These are phyloP conservation scores for Arachis hypogaea DNA, from an alignment of 306 rosid genomes.

Conservation along the genomic window DNA sequence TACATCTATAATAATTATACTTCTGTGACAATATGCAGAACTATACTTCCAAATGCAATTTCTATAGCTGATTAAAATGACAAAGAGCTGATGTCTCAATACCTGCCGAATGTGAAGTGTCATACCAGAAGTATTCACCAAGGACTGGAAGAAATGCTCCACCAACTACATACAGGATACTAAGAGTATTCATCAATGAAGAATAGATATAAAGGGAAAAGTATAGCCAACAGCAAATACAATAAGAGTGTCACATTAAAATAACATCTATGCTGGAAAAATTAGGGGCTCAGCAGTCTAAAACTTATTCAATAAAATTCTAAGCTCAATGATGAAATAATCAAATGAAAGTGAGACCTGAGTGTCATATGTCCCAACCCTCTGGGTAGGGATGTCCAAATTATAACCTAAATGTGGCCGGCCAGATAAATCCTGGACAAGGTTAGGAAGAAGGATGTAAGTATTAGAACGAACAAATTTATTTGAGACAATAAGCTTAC, in stretches of 20 bases:
- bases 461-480: constrained; percentile 8
- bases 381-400: constrained; percentile 79
- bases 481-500: background rate
- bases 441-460: constrained; percentile 6
- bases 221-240: background rate
- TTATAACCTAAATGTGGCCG: constrained; percentile 83
- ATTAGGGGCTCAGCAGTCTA: constrained; percentile 19
- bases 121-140: constrained; percentile 97
- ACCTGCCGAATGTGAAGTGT: constrained; percentile 97
- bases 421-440: constrained; percentile 91
- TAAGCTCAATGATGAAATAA: constrained; percentile 7
- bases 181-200: constrained; percentile 1
- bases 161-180: constrained; percentile 65
- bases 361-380: constrained; percentile 93
- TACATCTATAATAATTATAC: constrained; percentile 7
- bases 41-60: constrained; percentile 22
- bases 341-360: constrained; percentile 59
- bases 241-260: background rate
- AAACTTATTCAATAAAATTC: constrained; percentile 24
- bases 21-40: constrained; percentile 22
- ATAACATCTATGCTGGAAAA: background rate
- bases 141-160: constrained; percentile 96
- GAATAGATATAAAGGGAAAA: background rate
- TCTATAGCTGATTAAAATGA: constrained; percentile 27
- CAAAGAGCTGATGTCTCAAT: constrained; percentile 31